These are phyloP conservation scores for Casaregolazyma lundiana DNA, from an alignment of 1,139 yeast genomes.

Conservation along the genomic window DNA sequence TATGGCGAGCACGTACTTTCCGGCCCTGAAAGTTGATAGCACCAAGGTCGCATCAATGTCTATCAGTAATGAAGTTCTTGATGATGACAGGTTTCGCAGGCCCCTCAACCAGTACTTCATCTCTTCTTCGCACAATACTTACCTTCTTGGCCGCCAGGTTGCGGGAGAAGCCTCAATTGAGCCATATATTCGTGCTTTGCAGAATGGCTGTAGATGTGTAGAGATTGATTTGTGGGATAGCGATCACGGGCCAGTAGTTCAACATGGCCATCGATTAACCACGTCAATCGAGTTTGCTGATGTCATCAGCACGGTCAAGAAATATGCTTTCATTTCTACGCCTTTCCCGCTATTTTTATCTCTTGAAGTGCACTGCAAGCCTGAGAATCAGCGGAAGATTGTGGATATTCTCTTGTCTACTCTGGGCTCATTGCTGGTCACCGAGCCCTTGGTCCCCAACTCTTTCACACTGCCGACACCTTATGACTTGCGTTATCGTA, in stretches of 20 bases:
- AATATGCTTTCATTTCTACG: conserved; percentile 79
- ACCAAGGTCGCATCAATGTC: conserved; percentile 43
- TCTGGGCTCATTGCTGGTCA: conserved; percentile 57
- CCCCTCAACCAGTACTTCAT: conserved; percentile 86
- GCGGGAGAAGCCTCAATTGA: conserved; percentile 89
- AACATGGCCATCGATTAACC: conserved; percentile 84
- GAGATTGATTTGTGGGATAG: conserved; percentile 98
- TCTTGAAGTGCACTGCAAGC: conserved; percentile 74
- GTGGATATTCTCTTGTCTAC: conserved; percentile 48
- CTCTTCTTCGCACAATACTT: conserved; percentile 93
- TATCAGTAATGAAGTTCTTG: conserved; percentile 7
- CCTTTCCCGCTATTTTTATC: conserved; percentile 86
- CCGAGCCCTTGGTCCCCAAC: conserved; percentile 36
- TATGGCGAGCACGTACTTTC: conserved; percentile 48
- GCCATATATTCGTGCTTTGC: conserved; percentile 83
- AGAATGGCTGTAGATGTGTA: conserved; percentile 86
- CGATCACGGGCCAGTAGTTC: conserved; percentile 72
- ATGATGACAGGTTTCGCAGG: conserved; percentile 23
- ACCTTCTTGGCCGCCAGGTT: conserved; percentile 82
- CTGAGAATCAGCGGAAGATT: conserved; percentile 57
- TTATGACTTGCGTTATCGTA: conserved; percentile 56
- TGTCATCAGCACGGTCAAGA: conserved; percentile 67
- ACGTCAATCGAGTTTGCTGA: conserved; percentile 62
- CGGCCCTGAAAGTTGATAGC: conserved; percentile 25
- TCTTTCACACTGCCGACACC: conserved; percentile 62